Evolutionary conservation across 169 alveolate species (phyloP).

Genomic region (Eimeria brunetti): DNA sequence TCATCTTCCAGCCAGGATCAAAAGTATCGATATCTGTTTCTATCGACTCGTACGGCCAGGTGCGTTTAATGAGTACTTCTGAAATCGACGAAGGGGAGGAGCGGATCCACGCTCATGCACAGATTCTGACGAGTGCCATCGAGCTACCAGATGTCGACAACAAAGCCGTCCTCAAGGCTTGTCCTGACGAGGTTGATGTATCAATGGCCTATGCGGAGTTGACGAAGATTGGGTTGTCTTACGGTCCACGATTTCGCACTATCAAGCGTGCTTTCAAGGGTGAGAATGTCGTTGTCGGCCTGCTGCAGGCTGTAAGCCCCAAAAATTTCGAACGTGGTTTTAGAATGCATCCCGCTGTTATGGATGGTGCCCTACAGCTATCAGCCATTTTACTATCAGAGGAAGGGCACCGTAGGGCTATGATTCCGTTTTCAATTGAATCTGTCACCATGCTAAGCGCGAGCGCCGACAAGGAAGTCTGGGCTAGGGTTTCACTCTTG

Average conservation of each 20-base stretch:
- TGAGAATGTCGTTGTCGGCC: conserved; percentile 76
- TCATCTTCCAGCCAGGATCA: conserved; percentile 17
- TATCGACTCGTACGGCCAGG: conserved; percentile 57
- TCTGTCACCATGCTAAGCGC: conserved; percentile 48
- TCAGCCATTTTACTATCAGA: conserved; percentile 74
- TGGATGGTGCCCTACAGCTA: conserved; percentile 87
- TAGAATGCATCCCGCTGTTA: conserved; percentile 85
- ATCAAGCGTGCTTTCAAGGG: conserved; percentile 75
- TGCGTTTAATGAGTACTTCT: conserved; percentile 49
- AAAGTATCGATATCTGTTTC: not conserved
- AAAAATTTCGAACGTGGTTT: conserved; percentile 82
- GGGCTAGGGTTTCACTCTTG: conserved; percentile 79
- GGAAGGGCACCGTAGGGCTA: conserved; percentile 70
- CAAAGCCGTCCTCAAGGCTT: not conserved
- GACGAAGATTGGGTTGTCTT: conserved; percentile 81
- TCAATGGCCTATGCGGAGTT: conserved; percentile 75
- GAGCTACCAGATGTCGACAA: conserved; percentile 19
- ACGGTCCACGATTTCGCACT: conserved; percentile 85
- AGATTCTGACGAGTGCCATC: conserved; percentile 23
- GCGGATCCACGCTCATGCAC: conserved; percentile 41
- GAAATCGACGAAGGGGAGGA: conserved; percentile 40
- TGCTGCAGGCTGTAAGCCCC: conserved; percentile 44
- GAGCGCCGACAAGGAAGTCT: conserved; percentile 63
- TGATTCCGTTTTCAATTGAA: conserved; percentile 84
- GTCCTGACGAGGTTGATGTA: conserved; percentile 48